A percentile compares a stretch with the other conserved stretches of the same genome.
These are phyloP conservation scores for Marasmius oreades DNA, from an alignment of 1,284 basidiomycete species.

Conservation along the genomic window DNA sequence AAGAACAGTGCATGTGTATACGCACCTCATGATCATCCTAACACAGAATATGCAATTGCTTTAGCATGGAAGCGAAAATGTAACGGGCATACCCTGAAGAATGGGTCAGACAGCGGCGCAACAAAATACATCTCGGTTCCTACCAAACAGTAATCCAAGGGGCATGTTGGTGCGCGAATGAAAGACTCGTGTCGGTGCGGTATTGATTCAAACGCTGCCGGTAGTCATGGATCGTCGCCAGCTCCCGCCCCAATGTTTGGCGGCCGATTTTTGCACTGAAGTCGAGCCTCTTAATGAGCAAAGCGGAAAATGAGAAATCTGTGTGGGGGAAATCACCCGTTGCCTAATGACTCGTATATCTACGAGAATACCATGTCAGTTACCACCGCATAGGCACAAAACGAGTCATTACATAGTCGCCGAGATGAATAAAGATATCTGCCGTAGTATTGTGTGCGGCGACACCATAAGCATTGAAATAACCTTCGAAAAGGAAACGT, in stretches of 20 bases:
- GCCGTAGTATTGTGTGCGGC: constrained; percentile 54
- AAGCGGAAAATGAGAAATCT: background rate
- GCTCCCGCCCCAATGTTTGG: constrained; percentile 46
- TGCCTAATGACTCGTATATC: constrained; percentile 52
- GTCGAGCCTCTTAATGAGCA: background rate
- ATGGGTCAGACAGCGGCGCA: background rate
- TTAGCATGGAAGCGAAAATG: background rate
- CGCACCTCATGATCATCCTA: constrained; percentile 56
- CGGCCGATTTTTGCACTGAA: constrained; percentile 45
- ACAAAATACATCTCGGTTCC: constrained; percentile 13
- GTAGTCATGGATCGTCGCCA: constrained; percentile 62
- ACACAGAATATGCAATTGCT: background rate
- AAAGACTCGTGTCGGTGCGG: constrained; percentile 49
- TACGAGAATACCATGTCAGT: constrained; percentile 15
- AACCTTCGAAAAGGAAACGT: constrained; percentile 36
- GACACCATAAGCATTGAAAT: constrained; percentile 66
- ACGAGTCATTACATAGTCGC: constrained; percentile 48
- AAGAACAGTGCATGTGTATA: background rate
- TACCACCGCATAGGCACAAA: background rate
- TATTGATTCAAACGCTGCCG: constrained; percentile 60
- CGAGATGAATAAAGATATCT: constrained; percentile 62
- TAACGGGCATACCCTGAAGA: constrained; percentile 2
- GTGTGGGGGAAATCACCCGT: constrained; percentile 30
- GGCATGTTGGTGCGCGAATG: constrained; percentile 44
- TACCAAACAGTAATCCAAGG: constrained; percentile 64